Evolutionary conservation across 2,329 filamentous ascomycete species (phyloP).

Genomic region (Sporothrix schenckii): DNA sequence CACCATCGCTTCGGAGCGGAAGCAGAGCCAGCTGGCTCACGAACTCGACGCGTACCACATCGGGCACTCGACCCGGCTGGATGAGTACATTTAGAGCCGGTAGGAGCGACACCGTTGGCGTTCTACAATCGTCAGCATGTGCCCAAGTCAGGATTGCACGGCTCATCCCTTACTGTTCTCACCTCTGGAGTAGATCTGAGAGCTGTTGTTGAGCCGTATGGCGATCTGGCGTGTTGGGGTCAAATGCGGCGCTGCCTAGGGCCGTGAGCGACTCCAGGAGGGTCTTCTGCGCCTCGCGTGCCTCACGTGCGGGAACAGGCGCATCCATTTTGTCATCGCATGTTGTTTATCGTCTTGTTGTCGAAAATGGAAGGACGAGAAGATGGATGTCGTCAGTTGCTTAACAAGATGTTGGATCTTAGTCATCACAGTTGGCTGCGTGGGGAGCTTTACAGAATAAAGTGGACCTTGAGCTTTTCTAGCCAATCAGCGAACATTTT

Average conservation of each 20-base stretch:
- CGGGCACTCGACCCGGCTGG: conserved; percentile 60
- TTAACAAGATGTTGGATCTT: background rate
- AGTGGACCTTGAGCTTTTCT: background rate
- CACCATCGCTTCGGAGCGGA: conserved; percentile 64
- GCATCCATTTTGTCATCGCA: conserved; percentile 32
- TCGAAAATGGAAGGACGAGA: background rate
- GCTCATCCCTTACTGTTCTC: conserved; percentile 35
- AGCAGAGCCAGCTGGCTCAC: conserved; percentile 61
- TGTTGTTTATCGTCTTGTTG: background rate
- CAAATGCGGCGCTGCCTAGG: conserved; percentile 55
- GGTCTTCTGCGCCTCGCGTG: conserved; percentile 9
- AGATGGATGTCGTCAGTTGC: background rate
- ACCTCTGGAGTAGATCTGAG: conserved; percentile 55
- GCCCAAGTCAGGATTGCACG: too few species aligned
- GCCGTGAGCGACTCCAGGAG: conserved; percentile 45
- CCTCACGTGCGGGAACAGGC: conserved; percentile 22
- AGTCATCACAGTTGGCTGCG: conserved; percentile 13
- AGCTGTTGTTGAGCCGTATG: conserved; percentile 47
- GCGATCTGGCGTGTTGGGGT: conserved; percentile 45
- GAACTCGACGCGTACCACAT: conserved; percentile 62
- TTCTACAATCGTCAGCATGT: conserved; percentile 28
- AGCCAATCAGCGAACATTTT: background rate
- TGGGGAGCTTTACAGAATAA: background rate
- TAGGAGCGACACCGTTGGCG: conserved; percentile 54
- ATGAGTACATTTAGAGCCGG: conserved; percentile 65